These are phyloP conservation scores for Prunus salicina DNA, from an alignment of 306 rosid genomes.

Conservation along the genomic window DNA sequence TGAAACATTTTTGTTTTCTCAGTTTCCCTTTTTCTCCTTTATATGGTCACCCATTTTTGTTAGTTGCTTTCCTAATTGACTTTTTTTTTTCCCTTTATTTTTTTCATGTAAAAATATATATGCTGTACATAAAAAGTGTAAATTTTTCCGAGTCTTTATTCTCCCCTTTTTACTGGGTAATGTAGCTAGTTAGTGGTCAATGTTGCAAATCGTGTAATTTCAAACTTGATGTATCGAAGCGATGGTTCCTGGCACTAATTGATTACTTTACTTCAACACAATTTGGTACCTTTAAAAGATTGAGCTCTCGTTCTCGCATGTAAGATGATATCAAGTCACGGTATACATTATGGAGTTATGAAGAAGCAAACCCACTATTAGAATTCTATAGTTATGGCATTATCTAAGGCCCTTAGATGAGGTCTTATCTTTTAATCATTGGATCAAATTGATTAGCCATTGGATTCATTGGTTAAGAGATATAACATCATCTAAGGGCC, in stretches of 20 bases:
- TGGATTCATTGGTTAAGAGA: too few species aligned
- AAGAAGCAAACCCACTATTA: too few species aligned
- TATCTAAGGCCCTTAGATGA: too few species aligned
- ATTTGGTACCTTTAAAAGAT: background rate
- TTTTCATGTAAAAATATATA: background rate
- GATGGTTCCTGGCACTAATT: background rate
- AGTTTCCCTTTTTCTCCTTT: background rate
- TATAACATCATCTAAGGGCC: too few species aligned
- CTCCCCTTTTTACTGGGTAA: background rate
- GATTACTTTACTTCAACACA: background rate
- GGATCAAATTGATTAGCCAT: too few species aligned
- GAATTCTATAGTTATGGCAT: too few species aligned
- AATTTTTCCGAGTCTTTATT: background rate
- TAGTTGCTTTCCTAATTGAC: background rate
- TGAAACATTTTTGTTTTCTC: background rate
- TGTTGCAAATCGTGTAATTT: background rate
- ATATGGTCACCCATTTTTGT: slow-evolving; percentile 6
- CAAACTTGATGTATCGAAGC: background rate
- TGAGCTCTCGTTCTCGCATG: background rate
- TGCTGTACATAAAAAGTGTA: slow-evolving; percentile 3
- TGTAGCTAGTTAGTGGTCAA: background rate
- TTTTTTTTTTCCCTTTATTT: background rate
- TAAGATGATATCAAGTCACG: background rate
- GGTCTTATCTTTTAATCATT: too few species aligned
- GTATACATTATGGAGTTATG: background rate